Evolutionary conservation across 106 monocot genomes (phyloP), one percentile per base, ranked within the genome.

Genomic region (Acorus gramineus): DNA sequence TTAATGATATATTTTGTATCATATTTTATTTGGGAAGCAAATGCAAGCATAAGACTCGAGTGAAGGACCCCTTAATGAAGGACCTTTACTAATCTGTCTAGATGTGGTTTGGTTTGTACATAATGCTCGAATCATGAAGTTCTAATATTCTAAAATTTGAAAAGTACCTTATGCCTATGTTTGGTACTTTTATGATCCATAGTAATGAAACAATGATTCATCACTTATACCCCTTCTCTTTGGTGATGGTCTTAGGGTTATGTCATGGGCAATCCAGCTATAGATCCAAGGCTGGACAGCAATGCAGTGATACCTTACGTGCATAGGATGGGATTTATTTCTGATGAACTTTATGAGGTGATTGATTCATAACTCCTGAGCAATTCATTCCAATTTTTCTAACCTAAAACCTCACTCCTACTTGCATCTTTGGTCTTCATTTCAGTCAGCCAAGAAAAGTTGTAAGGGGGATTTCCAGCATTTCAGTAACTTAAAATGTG

Each of bases 321-420:
- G 44, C 7, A 53, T 75, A 72, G 69, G 4, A 46, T 76, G 64
- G 83, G 79, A 11, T 46, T 83, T 2, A 79, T 83, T 56, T 79
- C 83, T 7, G 65, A 76, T 52, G 69, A 79, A 12, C 56, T 76
- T 8, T 73, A 71, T 54, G 59, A 79, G 83, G 83, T 81, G 3
- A 58, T 14, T 59, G 4, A 47, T 63, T 47, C 45, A 51, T 65
- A 2, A 46, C 8, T 50, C 5, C 49, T 60, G 3, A 47, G 14
- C 6, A 53, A 4, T 11, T 56, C 47, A 11, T 72, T 12, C 45
- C 5, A 12, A 14, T 5, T 3, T 3, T 8, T 5, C 9, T 45
- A n/a, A 11, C 1, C 10, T 13, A 14, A 14, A 42, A 3, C 14
- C 8, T 7, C 8, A 5, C 59, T 59, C 28, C 43, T 11, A 42